These are phyloP conservation scores for Stemphylium vesicarium DNA, from an alignment of 2,329 filamentous ascomycete species.

Conservation along the genomic window DNA sequence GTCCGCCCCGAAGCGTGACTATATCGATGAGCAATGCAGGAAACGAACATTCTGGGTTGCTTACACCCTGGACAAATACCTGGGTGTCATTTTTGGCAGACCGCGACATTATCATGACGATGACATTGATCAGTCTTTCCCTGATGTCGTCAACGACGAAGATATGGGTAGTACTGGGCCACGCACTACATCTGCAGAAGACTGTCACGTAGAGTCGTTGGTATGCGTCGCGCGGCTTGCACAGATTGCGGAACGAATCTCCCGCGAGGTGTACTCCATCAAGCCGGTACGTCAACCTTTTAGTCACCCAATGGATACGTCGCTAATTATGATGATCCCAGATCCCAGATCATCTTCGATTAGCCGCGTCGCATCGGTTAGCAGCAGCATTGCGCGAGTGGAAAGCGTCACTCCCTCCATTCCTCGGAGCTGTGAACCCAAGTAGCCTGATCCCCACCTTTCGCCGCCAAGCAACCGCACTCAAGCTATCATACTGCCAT, in stretches of 20 bases:
- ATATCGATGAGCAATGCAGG: constrained; percentile 58
- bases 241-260: constrained; percentile 41
- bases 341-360: constrained; percentile 41
- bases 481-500: constrained; percentile 44
- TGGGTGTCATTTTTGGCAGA: constrained; percentile 43
- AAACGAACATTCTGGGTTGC: constrained; percentile 68
- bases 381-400: constrained; percentile 47
- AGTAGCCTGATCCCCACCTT: constrained; percentile 57
- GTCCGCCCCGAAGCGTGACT: constrained; percentile 39
- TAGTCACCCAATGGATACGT: not conserved
- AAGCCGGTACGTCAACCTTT: constrained; percentile 27
- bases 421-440: constrained; percentile 54
- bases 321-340: not conserved
- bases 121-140: constrained; percentile 67
- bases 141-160: constrained; percentile 62
- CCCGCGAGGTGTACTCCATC: constrained; percentile 42
- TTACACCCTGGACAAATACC: constrained; percentile 67
- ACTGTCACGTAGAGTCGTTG: constrained; percentile 60
- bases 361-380: constrained; percentile 49
- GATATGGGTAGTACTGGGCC: constrained; percentile 58
- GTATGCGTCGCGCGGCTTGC: constrained; percentile 55
- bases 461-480: constrained; percentile 39
- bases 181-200: constrained; percentile 34
- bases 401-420: constrained; percentile 48
- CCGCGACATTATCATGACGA: constrained; percentile 57